phyloP scores from a whole-genome alignment of 192 early-diverging fungal genomes.

The Coemansia sp. region DNA sequence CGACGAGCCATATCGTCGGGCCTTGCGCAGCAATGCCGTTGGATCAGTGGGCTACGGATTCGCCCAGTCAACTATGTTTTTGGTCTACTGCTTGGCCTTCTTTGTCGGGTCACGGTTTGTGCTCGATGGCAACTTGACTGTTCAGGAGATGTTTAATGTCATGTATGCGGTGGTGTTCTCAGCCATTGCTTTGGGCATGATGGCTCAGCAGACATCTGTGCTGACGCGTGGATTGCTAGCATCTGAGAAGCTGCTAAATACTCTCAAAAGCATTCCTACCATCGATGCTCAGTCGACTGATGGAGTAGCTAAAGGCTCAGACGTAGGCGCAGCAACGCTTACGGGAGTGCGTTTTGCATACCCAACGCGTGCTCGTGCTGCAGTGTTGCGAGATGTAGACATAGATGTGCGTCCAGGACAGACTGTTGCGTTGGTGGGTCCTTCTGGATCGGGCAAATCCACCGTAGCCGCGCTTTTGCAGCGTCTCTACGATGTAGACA shows the following conservation, averaged over 20 bases:
- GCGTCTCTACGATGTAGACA: constrained; percentile 74
- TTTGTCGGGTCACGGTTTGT: constrained; percentile 70
- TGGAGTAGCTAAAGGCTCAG: constrained; percentile 33
- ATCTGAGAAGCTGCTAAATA: constrained; percentile 65
- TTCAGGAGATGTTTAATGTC: constrained; percentile 60
- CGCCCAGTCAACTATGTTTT: constrained; percentile 68
- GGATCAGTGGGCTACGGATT: constrained; percentile 74
- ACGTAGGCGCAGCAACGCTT: constrained; percentile 21
- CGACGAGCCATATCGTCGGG: constrained; percentile 65
- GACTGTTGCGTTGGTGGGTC: constrained; percentile 85
- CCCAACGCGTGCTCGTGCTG: constrained; percentile 61
- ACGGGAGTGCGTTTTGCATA: constrained; percentile 58
- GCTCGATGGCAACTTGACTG: constrained; percentile 46
- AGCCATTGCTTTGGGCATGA: constrained; percentile 62
- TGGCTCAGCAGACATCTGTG: constrained; percentile 69
- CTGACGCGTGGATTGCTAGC: constrained; percentile 77
- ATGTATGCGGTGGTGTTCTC: constrained; percentile 78
- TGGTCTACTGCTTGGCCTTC: constrained; percentile 72
- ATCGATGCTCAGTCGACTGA: constrained; percentile 58
- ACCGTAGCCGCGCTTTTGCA: constrained; percentile 64
- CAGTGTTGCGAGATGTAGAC: constrained; percentile 60
- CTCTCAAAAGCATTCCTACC: constrained; percentile 66
- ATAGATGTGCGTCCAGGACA: constrained; percentile 56
- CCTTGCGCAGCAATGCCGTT: constrained; percentile 61
- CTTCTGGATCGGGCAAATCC: constrained; percentile 83